Conservation (phyloP, 495 filamentous ascomycete species). For the Chaetomidium leptoderma region DNA sequence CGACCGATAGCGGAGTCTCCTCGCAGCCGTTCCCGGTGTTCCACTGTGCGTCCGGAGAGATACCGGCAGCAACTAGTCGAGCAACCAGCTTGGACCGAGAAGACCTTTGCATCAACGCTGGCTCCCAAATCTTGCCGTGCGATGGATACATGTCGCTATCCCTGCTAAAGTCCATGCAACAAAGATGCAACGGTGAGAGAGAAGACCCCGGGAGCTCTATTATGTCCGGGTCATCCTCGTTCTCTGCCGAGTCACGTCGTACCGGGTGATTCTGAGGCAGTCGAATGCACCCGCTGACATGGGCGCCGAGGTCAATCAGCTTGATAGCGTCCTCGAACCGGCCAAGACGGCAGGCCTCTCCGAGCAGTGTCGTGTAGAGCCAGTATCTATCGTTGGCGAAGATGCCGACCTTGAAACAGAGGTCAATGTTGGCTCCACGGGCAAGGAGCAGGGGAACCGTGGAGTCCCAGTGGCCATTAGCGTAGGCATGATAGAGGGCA, state of each 20-base stretch:
- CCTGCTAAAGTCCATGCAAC: constrained; percentile 4
- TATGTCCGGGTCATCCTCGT: neutral
- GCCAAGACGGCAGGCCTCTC: constrained; percentile 16
- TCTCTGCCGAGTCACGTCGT: too few species aligned
- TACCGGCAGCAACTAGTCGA: neutral
- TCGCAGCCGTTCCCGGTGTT: too few species aligned
- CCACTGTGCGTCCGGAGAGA: neutral
- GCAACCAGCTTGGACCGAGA: neutral
- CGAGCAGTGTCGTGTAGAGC: constrained; percentile 11
- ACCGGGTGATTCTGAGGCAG: too few species aligned
- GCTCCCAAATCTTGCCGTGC: neutral
- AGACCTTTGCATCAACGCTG: neutral
- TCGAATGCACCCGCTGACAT: neutral
- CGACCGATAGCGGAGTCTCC: neutral
- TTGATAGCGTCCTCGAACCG: constrained; percentile 10
- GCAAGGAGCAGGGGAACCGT: constrained; percentile 4
- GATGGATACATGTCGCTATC: neutral
- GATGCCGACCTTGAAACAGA: neutral
- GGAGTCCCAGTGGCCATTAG: constrained; percentile 6
- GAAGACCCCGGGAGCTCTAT: too few species aligned
- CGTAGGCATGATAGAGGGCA: constrained; percentile 12
- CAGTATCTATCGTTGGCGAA: too few species aligned
- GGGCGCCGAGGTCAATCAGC: constrained; percentile 18
- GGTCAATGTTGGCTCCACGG: constrained; percentile 10
- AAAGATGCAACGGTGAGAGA: neutral